Evolutionary conservation across 805 yeast species (phyloP).

Genomic region (Candida wancherniae): DNA sequence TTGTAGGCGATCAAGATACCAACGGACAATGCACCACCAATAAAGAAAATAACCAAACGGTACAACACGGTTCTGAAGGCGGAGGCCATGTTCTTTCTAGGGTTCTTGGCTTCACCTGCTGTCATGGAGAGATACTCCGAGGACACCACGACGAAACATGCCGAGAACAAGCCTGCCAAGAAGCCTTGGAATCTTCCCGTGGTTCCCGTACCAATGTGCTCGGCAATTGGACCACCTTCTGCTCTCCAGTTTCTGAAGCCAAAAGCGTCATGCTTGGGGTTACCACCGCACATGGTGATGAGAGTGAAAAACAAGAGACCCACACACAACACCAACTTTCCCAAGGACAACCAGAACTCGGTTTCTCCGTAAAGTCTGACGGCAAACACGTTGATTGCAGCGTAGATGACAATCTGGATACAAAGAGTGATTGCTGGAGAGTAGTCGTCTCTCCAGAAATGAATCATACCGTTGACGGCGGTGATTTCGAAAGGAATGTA

Average conservation of each 20-base stretch:
- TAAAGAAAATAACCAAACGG: constrained; percentile 41
- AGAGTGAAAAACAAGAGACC: constrained; percentile 75
- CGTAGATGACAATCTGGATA: constrained; percentile 39
- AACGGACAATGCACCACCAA: constrained; percentile 41
- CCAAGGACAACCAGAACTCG: constrained; percentile 73
- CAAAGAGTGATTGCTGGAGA: constrained; percentile 44
- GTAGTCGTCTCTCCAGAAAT: constrained; percentile 47
- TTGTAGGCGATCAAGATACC: constrained; percentile 29
- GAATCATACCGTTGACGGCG: constrained; percentile 49
- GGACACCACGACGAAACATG: constrained; percentile 38
- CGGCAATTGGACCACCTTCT: constrained; percentile 36
- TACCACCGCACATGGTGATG: constrained; percentile 83
- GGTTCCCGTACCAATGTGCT: constrained; percentile 33
- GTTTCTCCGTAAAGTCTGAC: constrained; percentile 75
- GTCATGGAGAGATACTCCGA: constrained; percentile 44
- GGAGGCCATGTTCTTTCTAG: constrained; percentile 35
- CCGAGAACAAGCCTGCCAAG: constrained; percentile 33
- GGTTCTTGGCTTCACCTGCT: constrained; percentile 41
- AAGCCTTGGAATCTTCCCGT: constrained; percentile 41
- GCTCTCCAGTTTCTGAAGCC: constrained; percentile 45
- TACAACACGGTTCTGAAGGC: constrained; percentile 41
- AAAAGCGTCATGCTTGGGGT: constrained; percentile 57
- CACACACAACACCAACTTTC: constrained; percentile 56
- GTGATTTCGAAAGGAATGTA: constrained; percentile 24
- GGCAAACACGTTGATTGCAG: constrained; percentile 57